Percentiles rank a stretch among this genome's conserved stretches.
phyloP scores from a whole-genome alignment of 495 filamentous ascomycete genomes.

The Tuber microsphaerosporum region DNA sequence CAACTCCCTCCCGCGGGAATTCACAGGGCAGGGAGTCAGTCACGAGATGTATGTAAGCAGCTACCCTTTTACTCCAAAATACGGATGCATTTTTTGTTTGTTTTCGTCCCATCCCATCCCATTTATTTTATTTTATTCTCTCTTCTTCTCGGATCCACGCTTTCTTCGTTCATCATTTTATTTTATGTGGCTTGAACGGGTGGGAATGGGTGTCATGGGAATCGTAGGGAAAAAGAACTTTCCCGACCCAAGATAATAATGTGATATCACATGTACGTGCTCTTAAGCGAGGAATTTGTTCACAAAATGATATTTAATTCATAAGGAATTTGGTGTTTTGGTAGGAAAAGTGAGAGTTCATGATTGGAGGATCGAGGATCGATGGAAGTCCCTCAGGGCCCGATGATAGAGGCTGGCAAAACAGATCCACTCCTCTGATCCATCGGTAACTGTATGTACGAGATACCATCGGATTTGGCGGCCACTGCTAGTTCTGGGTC shows the following conservation, averaged over 20 bases:
- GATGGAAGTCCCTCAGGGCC: neutral
- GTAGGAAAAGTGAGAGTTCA: slow-evolving; percentile 1
- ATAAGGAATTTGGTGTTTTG: neutral
- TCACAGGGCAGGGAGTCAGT: slow-evolving; percentile 26
- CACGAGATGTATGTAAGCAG: slow-evolving; percentile 37
- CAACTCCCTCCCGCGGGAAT: slow-evolving; percentile 24
- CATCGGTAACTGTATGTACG: neutral
- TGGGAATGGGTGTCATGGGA: neutral
- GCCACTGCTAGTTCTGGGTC: neutral
- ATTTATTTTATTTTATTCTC: slow-evolving; percentile 3
- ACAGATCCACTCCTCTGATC: slow-evolving; percentile 1
- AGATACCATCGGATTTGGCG: neutral
- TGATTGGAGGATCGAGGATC: slow-evolving; percentile 3
- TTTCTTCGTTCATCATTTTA: neutral
- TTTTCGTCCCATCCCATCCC: slow-evolving; percentile 39
- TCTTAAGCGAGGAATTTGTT: slow-evolving; percentile 27
- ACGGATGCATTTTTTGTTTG: slow-evolving; percentile 3
- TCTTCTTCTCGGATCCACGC: neutral
- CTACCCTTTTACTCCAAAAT: slow-evolving; percentile 18
- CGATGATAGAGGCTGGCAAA: neutral
- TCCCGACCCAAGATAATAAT: slow-evolving; percentile 13
- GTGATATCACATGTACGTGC: slow-evolving; percentile 38
- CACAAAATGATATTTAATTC: neutral
- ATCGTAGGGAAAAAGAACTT: neutral
- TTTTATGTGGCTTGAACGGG: neutral